Percentiles rank a stretch among this genome's conserved stretches.
phyloP scores from a whole-genome alignment of 129 eudicot species.

The Saposhnikovia divaricata region DNA sequence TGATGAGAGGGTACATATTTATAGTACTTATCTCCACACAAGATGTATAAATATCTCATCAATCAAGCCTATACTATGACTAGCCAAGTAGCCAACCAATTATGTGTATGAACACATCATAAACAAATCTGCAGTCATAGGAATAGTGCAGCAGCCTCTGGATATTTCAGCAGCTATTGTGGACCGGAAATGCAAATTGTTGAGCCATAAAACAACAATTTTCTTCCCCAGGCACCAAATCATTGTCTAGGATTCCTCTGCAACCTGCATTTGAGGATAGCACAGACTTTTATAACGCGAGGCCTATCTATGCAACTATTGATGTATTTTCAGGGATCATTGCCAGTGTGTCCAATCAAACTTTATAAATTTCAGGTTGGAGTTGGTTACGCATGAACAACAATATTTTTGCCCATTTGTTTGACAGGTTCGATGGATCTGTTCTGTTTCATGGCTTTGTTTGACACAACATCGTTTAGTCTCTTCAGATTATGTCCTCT shows the following conservation, averaged over 20 bases:
- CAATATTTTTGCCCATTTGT: neutral
- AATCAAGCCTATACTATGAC: too few species aligned
- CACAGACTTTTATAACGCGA: slow-evolving; percentile 36
- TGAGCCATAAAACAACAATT: too few species aligned
- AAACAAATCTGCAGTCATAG: too few species aligned
- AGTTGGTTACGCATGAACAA: neutral
- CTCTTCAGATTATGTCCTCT: neutral
- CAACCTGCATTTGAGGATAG: slow-evolving; percentile 72
- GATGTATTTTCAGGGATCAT: neutral
- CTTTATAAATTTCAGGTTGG: neutral
- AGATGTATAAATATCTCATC: too few species aligned
- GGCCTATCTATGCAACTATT: slow-evolving; percentile 39
- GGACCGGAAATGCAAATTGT: too few species aligned
- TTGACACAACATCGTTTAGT: neutral
- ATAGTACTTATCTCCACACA: too few species aligned
- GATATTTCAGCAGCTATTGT: too few species aligned
- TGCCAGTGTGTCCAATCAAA: slow-evolving; percentile 3
- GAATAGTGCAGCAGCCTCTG: too few species aligned
- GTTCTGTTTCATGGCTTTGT: too few species aligned
- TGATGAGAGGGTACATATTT: too few species aligned
- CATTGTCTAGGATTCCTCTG: slow-evolving; percentile 69
- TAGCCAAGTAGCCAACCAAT: too few species aligned
- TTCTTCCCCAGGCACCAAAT: slow-evolving; percentile 43
- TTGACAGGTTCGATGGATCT: neutral
- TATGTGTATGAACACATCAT: too few species aligned